Percentiles rank a stretch among this genome's conserved stretches.
phyloP scores from a whole-genome alignment of 768 basidiomycete species.

The Mycena capillaripes region DNA sequence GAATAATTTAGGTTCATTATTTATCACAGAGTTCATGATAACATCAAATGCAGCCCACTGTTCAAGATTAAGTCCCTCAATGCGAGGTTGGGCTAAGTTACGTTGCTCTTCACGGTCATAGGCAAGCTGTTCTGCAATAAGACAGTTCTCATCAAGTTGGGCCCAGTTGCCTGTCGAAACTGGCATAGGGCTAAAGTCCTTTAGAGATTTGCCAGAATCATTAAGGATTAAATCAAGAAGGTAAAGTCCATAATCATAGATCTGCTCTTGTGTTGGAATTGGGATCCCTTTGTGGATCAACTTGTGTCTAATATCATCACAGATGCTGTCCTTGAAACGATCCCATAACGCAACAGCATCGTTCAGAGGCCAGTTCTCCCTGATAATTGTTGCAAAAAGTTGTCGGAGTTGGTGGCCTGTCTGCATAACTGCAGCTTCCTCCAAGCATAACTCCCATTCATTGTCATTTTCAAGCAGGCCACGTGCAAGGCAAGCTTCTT shows the following conservation, averaged over 20 bases:
- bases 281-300: not conserved
- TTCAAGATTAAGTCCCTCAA: conserved; percentile 45
- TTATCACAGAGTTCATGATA: conserved; percentile 44
- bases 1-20: conserved; percentile 43
- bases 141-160: conserved; percentile 25
- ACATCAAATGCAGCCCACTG: conserved; percentile 47
- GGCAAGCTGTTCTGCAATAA: conserved; percentile 10
- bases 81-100: not conserved
- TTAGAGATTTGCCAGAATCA: conserved; percentile 39
- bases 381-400: conserved; percentile 60
- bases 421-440: conserved; percentile 50
- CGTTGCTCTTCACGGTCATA: conserved; percentile 26
- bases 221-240: conserved; percentile 51
- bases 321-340: conserved; percentile 42
- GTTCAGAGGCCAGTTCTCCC: conserved; percentile 38
- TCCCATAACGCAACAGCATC: conserved; percentile 15
- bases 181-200: conserved; percentile 37
- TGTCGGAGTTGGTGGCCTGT: conserved; percentile 49
- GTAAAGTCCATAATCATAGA: conserved; percentile 47
- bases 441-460: conserved; percentile 58
- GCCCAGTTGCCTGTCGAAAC: conserved; percentile 35
- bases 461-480: conserved; percentile 62
- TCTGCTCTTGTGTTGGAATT: not conserved
- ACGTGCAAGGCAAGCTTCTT: conserved; percentile 56
- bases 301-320: conserved; percentile 53